Percentiles rank a stretch among this genome's conserved stretches.
Conservation (phyloP, 306 rosid genomes). For the Dryas alaskensis region DNA sequence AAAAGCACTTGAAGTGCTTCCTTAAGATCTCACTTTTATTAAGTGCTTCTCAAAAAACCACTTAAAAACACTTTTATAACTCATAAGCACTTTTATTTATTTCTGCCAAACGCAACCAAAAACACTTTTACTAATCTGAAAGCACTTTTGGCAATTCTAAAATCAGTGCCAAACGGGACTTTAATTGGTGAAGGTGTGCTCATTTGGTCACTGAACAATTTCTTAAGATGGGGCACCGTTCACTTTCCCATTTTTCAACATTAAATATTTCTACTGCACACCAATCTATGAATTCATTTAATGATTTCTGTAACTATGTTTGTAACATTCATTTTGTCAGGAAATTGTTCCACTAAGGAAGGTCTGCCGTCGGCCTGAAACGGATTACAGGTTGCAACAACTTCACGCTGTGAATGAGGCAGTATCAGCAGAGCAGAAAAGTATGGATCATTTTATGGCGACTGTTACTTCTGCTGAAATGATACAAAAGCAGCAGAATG, state of each 20-base stretch:
- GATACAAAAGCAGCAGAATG: slow-evolving; percentile 51
- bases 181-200: background rate
- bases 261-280: background rate
- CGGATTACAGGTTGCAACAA: slow-evolving; percentile 87
- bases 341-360: slow-evolving; percentile 94
- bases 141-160: too few relatives aligned
- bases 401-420: slow-evolving; percentile 76
- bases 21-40: too few relatives aligned
- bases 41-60: too few relatives aligned
- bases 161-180: too few relatives aligned
- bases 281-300: background rate
- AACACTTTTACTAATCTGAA: too few relatives aligned
- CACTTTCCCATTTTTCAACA: background rate
- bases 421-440: slow-evolving; percentile 53
- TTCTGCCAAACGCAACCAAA: too few relatives aligned
- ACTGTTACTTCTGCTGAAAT: slow-evolving; percentile 44
- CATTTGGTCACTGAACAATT: background rate
- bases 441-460: slow-evolving; percentile 38
- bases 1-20: too few relatives aligned
- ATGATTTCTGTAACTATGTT: background rate
- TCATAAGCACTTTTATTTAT: too few relatives aligned
- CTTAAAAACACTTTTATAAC: too few relatives aligned
- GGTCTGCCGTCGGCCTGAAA: slow-evolving; percentile 93
- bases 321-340: slow-evolving; percentile 36
- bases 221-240: background rate